These are phyloP conservation scores for Candida broadrunensis DNA, from an alignment of 805 yeast species.

Conservation along the genomic window DNA sequence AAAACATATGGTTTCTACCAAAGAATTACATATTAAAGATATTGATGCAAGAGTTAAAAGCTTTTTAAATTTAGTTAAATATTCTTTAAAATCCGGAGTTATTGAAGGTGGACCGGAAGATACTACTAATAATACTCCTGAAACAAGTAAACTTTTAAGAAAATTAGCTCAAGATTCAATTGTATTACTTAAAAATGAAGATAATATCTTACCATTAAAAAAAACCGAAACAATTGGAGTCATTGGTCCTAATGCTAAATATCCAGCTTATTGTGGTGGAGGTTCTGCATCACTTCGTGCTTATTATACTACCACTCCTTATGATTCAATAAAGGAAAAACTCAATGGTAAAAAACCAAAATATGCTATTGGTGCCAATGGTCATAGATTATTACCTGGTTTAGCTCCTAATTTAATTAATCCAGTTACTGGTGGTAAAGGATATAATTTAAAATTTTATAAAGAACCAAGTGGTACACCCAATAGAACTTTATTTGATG, in stretches of 20 bases:
- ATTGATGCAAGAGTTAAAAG: constrained; percentile 26
- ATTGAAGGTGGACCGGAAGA: constrained; percentile 19
- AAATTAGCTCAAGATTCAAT: constrained; percentile 22
- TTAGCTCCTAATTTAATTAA: constrained; percentile 18
- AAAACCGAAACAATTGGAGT: constrained; percentile 29
- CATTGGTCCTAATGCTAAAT: constrained; percentile 32
- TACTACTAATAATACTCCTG: constrained; percentile 19
- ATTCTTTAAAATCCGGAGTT: constrained; percentile 17
- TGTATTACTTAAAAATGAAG: constrained; percentile 28
- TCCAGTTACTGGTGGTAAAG: constrained; percentile 19
- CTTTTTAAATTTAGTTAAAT: constrained; percentile 23
- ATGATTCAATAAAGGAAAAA: constrained; percentile 14
- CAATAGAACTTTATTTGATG: constrained; percentile 15
- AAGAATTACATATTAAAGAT: constrained; percentile 21
- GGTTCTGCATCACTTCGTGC: constrained; percentile 29
- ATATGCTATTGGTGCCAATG: constrained; percentile 29
- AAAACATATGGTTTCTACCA: constrained; percentile 20
- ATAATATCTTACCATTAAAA: constrained; percentile 23
- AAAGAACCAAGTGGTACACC: constrained; percentile 11
- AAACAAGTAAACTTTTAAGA: constrained; percentile 18
- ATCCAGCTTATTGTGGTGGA: constrained; percentile 29
- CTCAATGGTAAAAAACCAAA: constrained; percentile 13
- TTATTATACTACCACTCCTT: constrained; percentile 26
- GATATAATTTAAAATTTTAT: constrained; percentile 21
- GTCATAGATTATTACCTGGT: constrained; percentile 27